Conservation (phyloP, 768 basidiomycete genomes). For the Termitomyces sp. region DNA sequence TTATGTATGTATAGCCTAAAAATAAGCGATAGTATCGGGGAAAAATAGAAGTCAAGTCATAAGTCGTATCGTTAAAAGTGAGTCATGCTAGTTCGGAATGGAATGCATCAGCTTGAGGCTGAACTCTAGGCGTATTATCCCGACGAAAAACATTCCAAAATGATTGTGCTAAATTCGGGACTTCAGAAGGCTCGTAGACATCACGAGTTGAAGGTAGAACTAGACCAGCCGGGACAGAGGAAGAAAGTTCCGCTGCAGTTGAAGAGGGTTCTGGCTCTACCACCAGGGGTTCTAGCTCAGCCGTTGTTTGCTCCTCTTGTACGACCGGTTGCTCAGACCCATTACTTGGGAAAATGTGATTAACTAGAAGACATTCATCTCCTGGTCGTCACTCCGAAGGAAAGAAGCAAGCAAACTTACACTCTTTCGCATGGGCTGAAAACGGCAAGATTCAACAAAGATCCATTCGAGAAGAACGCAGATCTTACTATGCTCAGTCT, state of each 20-base stretch:
- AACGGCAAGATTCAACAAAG: slow-evolving; percentile 7
- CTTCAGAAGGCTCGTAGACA: neutral
- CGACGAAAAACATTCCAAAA: neutral
- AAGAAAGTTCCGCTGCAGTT: neutral
- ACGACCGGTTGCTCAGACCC: slow-evolving; percentile 6
- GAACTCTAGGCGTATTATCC: neutral
- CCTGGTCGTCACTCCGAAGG: neutral
- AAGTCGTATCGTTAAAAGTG: neutral
- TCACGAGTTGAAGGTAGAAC: neutral
- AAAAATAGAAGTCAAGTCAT: neutral
- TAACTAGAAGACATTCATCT: slow-evolving; percentile 26
- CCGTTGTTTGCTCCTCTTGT: neutral
- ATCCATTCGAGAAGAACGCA: neutral
- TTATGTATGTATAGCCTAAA: neutral
- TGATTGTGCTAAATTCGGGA: neutral
- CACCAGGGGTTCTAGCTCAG: neutral
- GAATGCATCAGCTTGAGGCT: neutral
- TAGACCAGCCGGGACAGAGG: neutral
- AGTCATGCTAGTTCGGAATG: neutral
- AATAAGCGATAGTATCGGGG: neutral
- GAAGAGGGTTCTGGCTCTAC: neutral
- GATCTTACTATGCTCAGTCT: slow-evolving; percentile 65
- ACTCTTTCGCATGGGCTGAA: slow-evolving; percentile 72
- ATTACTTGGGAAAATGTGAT: slow-evolving; percentile 34
- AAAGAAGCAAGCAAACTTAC: slow-evolving; percentile 37